These are phyloP conservation scores for Oryza longistaminata DNA, from an alignment of 176 grass and related monocot genomes.

Conservation along the genomic window DNA sequence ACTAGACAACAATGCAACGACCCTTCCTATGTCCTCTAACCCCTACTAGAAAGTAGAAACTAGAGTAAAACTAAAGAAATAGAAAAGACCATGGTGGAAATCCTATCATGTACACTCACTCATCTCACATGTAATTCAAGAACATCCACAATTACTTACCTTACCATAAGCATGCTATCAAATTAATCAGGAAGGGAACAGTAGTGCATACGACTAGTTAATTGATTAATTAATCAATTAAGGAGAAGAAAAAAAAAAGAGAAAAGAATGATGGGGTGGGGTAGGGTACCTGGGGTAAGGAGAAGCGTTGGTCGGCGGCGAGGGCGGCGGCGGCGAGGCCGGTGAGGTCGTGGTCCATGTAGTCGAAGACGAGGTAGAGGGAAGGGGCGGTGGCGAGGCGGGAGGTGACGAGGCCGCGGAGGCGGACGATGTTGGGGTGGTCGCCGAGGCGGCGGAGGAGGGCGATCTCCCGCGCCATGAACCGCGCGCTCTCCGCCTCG, in stretches of 20 bases:
- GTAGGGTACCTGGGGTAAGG: constrained; percentile 80
- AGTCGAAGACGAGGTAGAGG: constrained; percentile 92
- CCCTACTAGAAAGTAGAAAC: constrained; percentile 1
- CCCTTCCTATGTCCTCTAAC: not conserved
- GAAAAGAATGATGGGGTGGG: not conserved
- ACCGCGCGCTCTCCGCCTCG: constrained; percentile 64
- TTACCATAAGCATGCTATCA: not conserved
- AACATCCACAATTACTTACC: not conserved
- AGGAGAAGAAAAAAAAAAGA: not conserved
- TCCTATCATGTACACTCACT: not conserved
- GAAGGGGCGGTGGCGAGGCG: constrained; percentile 74
- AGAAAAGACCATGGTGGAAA: not conserved
- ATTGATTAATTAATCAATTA: not conserved
- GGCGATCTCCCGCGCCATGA: constrained; percentile 92
- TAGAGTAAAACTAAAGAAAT: not conserved
- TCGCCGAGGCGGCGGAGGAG: constrained; percentile 72
- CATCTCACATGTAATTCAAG: not conserved
- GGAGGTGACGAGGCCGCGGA: constrained; percentile 80
- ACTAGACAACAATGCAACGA: too few species aligned
- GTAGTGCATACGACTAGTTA: not conserved
- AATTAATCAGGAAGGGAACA: not conserved
- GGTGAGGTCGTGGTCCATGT: constrained; percentile 96
- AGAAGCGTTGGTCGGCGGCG: constrained; percentile 54
- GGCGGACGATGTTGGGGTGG: constrained; percentile 71
- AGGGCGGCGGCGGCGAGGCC: constrained; percentile 54